These are phyloP conservation scores for Acanthamoeba royreba DNA, from an alignment of 208 protist genomes.

Conservation along the genomic window DNA sequence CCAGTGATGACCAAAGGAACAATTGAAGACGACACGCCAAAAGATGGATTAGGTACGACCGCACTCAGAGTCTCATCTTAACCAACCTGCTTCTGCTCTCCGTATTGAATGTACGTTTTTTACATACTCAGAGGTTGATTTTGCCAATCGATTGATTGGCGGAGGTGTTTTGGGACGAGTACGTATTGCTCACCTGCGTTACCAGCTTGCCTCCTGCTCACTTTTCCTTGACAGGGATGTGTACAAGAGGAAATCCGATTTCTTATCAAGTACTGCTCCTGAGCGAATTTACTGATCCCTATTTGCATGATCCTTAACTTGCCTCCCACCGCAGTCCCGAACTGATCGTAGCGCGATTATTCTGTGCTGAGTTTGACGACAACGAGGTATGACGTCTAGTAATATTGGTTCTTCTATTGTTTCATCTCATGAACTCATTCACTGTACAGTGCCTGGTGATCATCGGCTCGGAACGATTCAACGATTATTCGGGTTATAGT, in stretches of 20 bases:
- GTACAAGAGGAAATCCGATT: conserved; percentile 76
- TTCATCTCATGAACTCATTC: background rate
- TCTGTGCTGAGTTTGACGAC: conserved; percentile 53
- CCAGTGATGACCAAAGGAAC: background rate
- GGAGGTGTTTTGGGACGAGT: conserved; percentile 64
- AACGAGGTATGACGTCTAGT: background rate
- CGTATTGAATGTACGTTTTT: no score
- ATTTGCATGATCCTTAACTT: no score
- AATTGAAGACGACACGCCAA: conserved; percentile 9
- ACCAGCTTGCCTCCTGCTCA: no score
- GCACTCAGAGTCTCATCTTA: background rate
- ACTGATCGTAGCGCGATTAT: conserved; percentile 57
- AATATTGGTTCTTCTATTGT: background rate
- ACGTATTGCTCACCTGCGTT: no score
- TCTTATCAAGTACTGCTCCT: conserved; percentile 62
- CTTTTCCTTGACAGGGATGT: no score
- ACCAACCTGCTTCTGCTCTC: background rate
- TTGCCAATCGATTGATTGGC: conserved; percentile 71
- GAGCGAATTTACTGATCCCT: no score
- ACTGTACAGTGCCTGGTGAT: conserved; percentile 66
- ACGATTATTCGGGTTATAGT: conserved; percentile 56
- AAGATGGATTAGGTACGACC: background rate
- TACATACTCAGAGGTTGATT: conserved; percentile 66
- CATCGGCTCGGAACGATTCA: conserved; percentile 62
- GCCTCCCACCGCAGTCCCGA: conserved; percentile 47